Evolutionary conservation across 495 filamentous ascomycete genomes (phyloP), one percentile per base, ranked within the genome.

Genomic region (Astrothelium subdiscretum): DNA sequence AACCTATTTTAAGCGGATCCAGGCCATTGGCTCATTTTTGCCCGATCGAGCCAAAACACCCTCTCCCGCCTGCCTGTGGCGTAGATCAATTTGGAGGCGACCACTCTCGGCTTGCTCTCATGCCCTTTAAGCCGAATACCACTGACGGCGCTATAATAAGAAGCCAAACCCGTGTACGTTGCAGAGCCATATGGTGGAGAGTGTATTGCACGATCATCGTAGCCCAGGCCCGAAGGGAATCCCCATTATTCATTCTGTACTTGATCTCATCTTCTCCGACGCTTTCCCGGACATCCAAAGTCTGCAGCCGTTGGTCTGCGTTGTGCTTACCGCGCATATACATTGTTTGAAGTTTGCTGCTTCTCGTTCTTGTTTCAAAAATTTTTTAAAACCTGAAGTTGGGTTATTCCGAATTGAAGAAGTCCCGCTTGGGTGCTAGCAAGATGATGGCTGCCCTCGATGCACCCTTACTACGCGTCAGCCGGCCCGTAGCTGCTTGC

Each of bases 401-500:
- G n/a, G n/a, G n/a, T n/a, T n/a, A n/a, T n/a, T n/a, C n/a, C n/a
- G n/a, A n/a, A n/a, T n/a, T n/a, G n/a, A n/a, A n/a, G n/a, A n/a
- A n/a, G n/a, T n/a, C n/a, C n/a, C n/a, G n/a, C n/a, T n/a, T n/a
- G n/a, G n/a, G n/a, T n/a, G 24, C 5, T 12, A 26, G 5, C 8
- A 20, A 29, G 22, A 54, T 24, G 1, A 54, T 54, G 48, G 48
- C 29, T 54, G 48, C 5, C 8, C 66, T 75, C 8, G 89, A 92
- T 62, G 88, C 85, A 62, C 92, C 92, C 26, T 74, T 92, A 61
- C 79, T 97, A 64, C 87, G 89, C 72, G 92, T 97, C 57, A 92
- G 88, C 69, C 83, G 92, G 58, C 91, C 92, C 4, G 91, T 96
- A 38, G 91, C 90, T 62, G 92, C 92, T 4, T 97, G 92, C 74